Percentiles rank a stretch among this genome's conserved stretches.
These are phyloP conservation scores for Bromus sterilis DNA, from an alignment of 176 grass and related monocot species.

Conservation along the genomic window DNA sequence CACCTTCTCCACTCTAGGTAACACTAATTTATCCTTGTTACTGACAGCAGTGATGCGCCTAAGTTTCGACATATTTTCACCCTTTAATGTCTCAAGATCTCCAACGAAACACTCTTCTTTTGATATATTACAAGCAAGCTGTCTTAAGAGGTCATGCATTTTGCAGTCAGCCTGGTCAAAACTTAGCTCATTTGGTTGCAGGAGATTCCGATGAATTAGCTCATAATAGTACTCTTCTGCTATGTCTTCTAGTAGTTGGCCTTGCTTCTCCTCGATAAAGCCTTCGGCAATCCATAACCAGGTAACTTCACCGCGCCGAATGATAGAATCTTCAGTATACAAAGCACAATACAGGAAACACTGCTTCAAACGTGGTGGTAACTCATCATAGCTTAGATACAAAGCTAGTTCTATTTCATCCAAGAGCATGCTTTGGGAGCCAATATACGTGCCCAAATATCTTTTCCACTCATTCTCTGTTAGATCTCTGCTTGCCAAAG, in stretches of 20 bases:
- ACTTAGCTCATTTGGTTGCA: background rate
- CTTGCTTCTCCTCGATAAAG: background rate
- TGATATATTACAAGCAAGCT: conserved; percentile 19
- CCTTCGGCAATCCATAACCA: conserved; percentile 41
- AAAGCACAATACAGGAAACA: conserved; percentile 40
- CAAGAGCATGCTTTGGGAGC: background rate
- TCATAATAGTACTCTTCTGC: conserved; percentile 32
- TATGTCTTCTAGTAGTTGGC: conserved; percentile 19
- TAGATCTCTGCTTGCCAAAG: background rate
- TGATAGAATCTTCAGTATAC: background rate
- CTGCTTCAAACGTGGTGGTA: conserved; percentile 9
- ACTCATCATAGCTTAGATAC: conserved; percentile 33
- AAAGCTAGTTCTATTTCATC: background rate
- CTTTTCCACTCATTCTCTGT: conserved; percentile 15
- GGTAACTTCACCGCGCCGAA: background rate
- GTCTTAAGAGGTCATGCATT: conserved; percentile 34
- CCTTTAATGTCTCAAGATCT: background rate
- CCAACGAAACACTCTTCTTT: conserved; percentile 15
- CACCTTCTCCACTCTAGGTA: background rate
- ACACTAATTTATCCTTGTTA: background rate
- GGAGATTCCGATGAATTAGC: conserved; percentile 21
- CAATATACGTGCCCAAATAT: background rate
- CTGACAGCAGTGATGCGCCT: background rate
- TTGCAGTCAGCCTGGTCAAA: fast-evolving
- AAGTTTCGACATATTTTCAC: background rate